Conservation (phyloP, 192 early-diverging fungal genomes). For the Mortierella claussenii region DNA sequence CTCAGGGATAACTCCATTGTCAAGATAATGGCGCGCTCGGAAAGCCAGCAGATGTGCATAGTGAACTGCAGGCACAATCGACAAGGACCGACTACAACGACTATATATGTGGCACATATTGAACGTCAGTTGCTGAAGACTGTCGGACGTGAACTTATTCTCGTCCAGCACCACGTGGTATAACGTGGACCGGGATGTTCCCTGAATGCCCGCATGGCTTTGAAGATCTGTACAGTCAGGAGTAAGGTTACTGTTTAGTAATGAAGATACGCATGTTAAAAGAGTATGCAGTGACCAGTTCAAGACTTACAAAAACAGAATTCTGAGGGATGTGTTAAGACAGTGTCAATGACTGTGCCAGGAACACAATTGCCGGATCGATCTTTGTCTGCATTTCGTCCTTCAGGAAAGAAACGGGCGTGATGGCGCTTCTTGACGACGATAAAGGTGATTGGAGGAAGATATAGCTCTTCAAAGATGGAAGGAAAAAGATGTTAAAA, state of each 20-base stretch:
- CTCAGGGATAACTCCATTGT: constrained; percentile 2
- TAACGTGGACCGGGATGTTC: constrained; percentile 90
- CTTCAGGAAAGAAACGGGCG: constrained; percentile 80
- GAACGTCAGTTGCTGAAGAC: constrained; percentile 90
- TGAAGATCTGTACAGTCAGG: constrained; percentile 66
- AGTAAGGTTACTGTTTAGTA: not conserved
- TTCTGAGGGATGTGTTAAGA: constrained; percentile 77
- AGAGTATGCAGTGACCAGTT: not conserved
- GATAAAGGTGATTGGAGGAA: constrained; percentile 82
- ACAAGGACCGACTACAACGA: constrained; percentile 86
- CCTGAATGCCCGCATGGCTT: constrained; percentile 93
- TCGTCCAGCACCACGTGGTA: constrained; percentile 94
- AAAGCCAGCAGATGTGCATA: constrained; percentile 89
- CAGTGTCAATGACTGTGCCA: constrained; percentile 80
- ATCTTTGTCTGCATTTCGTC: constrained; percentile 68
- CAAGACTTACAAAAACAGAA: constrained; percentile 77
- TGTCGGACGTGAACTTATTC: constrained; percentile 82
- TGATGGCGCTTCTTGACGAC: constrained; percentile 91
- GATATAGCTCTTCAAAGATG: constrained; percentile 64
- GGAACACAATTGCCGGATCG: constrained; percentile 81
- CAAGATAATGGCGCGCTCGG: constrained; percentile 77
- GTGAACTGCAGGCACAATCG: constrained; percentile 89
- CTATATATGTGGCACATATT: constrained; percentile 92
- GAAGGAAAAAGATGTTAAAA: not conserved
- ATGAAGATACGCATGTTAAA: not conserved